Percentiles rank a stretch among this genome's conserved stretches.
Evolutionary conservation across 495 filamentous ascomycete genomes (phyloP).

Genomic region (Tuber umbilicatum): DNA sequence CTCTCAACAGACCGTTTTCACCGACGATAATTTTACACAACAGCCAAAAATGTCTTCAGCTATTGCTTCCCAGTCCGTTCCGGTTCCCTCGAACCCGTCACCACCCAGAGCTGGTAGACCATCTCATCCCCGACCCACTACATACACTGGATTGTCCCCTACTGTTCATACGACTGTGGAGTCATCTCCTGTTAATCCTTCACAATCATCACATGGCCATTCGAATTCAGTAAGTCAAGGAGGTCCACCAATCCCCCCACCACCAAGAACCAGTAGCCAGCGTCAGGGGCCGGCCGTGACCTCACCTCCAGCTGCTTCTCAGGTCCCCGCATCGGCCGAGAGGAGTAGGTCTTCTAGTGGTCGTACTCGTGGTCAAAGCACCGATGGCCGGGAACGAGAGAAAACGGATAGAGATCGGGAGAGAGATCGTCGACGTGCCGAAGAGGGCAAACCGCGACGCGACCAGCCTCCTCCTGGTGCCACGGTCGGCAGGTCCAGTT

Average conservation of each 20-base stretch:
- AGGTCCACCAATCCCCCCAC: conserved; percentile 39
- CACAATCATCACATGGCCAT: conserved; percentile 15
- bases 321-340: conserved; percentile 16
- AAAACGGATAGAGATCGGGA: conserved; percentile 33
- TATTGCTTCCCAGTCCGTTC: conserved; percentile 31
- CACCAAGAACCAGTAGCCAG: conserved; percentile 39
- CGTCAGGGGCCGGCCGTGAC: conserved; percentile 32
- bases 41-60: conserved; percentile 35
- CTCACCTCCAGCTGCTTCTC: conserved; percentile 28
- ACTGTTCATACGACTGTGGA: conserved; percentile 26
- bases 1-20: conserved; percentile 16
- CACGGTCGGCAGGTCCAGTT: conserved; percentile 38
- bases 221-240: conserved; percentile 23
- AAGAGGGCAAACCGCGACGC: conserved; percentile 34
- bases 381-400: conserved; percentile 34
- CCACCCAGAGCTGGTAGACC: conserved; percentile 41
- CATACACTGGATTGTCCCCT: conserved; percentile 38
- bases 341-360: conserved; percentile 31
- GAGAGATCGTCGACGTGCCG: conserved; percentile 30
- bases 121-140: conserved; percentile 40
- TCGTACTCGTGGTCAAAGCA: conserved; percentile 34
- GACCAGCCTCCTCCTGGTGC: conserved; percentile 21
- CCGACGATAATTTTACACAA: conserved; percentile 20
- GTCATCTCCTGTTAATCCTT: conserved; percentile 13
- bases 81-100: conserved; percentile 34